These are phyloP conservation scores for Leccinellum luteum DNA, from an alignment of 768 basidiomycete genomes.

Conservation along the genomic window DNA sequence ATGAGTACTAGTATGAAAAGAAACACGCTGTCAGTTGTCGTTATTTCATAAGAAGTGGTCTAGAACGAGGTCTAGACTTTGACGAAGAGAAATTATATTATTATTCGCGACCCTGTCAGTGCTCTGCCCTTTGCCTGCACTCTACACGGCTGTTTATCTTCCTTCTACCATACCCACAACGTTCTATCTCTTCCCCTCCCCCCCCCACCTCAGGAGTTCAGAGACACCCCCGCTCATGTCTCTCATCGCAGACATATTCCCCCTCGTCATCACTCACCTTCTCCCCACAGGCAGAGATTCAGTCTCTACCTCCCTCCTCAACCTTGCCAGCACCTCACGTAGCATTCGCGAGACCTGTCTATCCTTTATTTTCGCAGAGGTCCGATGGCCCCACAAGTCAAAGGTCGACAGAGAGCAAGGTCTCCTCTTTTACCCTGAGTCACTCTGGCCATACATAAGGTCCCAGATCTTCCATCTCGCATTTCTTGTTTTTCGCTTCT, in stretches of 20 bases:
- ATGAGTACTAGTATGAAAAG: not conserved
- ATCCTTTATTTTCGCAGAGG: constrained; percentile 32
- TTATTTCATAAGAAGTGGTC: constrained; percentile 17
- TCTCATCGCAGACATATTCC: constrained; percentile 34
- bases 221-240: constrained; percentile 19
- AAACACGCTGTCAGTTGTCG: constrained; percentile 4
- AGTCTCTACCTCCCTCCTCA: constrained; percentile 18
- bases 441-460: constrained; percentile 32
- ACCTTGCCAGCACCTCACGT: constrained; percentile 23
- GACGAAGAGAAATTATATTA: constrained; percentile 6
- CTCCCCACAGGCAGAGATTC: not conserved
- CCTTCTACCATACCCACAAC: constrained; percentile 6
- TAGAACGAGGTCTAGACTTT: constrained; percentile 25
- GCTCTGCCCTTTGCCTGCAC: constrained; percentile 11
- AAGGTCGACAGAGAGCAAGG: constrained; percentile 22
- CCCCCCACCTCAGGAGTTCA: not conserved
- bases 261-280: constrained; percentile 32
- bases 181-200: not conserved
- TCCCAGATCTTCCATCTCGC: not conserved
- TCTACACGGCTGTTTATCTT: not conserved
- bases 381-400: constrained; percentile 32
- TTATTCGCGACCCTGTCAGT: constrained; percentile 13
- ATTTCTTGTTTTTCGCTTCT: not conserved
- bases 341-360: constrained; percentile 30
- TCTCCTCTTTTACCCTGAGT: constrained; percentile 31